Base-by-base conservation (phyloP, 352 stramenopile species). In the Pythium volutum region DNA sequence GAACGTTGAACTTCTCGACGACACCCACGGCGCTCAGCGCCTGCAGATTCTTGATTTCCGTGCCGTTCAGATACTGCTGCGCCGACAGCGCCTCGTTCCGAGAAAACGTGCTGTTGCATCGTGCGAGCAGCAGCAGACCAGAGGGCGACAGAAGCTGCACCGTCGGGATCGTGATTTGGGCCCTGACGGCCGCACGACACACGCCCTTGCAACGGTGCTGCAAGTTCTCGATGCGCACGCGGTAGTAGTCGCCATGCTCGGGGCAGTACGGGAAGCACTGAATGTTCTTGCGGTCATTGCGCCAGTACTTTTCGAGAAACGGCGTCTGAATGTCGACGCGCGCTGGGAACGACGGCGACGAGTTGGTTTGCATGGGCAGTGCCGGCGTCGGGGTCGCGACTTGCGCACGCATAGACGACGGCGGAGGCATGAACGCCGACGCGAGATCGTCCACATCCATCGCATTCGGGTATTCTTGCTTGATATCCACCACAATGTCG, bases 261-360 rank as follows among this genome's bases (percentile, higher is more conserved):
- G 85, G 87, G 36, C 88, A 97, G 54, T 89, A 93, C 16, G 88
- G 88, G 65, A 97, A 97, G 59, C 88, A 97, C 65, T 97, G 88
- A 39, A 97, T 91, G 59, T 97, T 97, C 71, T 97, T 97, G 43
- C 88, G 85, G 51, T 97, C 88, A 59, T 97, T 97, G 57, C 88
- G 85, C 81, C 87, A 97, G 60, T 97, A 97, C 63, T 96, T 96
- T 34, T 91, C 79, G 29, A 95, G 57, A 71, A 96, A 96, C 10
- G 63, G 71, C 15, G 88, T 94, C 59, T 89, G 75, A 43, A 96
- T 89, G 26, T 87, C 72, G 16, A 95, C 87, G 7, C 77, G 66
- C 2, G 85, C 75, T 2, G 75, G 79, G 36, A 80, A 83, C 3
- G 66, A 55, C 11, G 39, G 66, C 10, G 72, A 63, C 2, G 66